phyloP scores from a whole-genome alignment of 192 early-diverging fungal species.

The Linnemannia hyalina region DNA sequence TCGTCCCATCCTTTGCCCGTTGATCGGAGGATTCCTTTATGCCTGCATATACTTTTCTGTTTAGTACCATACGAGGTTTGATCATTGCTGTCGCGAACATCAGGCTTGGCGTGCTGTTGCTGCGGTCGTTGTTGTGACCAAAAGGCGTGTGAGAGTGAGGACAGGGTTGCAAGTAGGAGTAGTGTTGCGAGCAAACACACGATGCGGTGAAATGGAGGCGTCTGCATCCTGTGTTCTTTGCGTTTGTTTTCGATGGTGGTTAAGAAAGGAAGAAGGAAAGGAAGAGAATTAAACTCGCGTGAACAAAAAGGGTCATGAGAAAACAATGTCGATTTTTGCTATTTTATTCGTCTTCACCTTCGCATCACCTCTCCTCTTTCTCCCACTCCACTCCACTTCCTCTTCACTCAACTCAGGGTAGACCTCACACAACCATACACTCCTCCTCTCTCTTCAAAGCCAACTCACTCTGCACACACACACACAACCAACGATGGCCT shows the following conservation, averaged over 20 bases:
- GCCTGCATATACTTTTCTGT: neutral
- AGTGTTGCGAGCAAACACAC: neutral
- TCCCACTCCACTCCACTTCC: neutral
- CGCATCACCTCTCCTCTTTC: too few species aligned
- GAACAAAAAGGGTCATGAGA: neutral
- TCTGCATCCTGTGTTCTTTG: neutral
- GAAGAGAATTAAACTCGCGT: too few species aligned
- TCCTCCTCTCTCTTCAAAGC: too few species aligned
- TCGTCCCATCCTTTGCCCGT: neutral
- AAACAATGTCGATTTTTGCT: neutral
- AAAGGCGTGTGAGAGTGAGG: neutral
- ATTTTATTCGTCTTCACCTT: neutral
- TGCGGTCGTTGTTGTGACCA: neutral
- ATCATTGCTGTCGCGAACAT: neutral
- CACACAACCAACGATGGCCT: neutral
- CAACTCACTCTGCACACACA: neutral
- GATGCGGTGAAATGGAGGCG: neutral
- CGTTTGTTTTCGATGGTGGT: neutral
- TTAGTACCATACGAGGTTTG: neutral
- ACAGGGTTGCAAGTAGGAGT: neutral
- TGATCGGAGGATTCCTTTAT: neutral
- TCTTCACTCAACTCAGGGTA: neutral
- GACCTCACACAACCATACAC: too few species aligned
- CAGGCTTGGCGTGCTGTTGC: neutral
- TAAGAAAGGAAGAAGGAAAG: neutral